Evolutionary conservation across 441 rosid genomes (phyloP), one percentile per base, ranked within the genome.

Genomic region (Isatis lusitanica): DNA sequence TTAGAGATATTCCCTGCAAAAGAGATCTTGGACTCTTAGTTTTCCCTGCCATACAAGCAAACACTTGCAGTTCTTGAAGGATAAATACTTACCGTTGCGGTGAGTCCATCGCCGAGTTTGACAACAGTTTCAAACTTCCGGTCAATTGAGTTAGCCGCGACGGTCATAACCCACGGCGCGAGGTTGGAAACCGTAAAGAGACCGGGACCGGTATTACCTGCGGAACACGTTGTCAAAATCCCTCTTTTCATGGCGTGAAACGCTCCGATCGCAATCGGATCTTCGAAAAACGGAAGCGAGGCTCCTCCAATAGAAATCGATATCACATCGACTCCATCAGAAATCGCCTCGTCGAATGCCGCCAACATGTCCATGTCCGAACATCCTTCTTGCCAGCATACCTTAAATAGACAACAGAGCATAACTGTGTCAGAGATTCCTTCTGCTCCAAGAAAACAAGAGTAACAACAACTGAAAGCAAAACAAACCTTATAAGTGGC

Each of bases 161-260:
- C 91, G 0, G 94, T 87, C 70, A 87, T 13, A 24, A 88, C 78
- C 94, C 94, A 88, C 0, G 94, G 94, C 0, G 94, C 91, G 2
- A 84, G 78, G 36, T 88, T 88, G 10, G 84, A 50, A 12, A 88
- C 79, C 0, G 91, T 72, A 4, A 35, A 74, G 5, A 47, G 50
- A 13, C 5, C 26, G 1, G 91, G 91, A 6, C 90, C 94, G 1
- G 17, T 52, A 35, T 89, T 89, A 11, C 94, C 91, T 0, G 86
- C 90, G 0, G 94, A 83, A 77, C 88, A 83, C 0, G 82, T 56
- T n/a, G 91, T 85, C 65, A 86, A 65, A 31, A 88, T 75, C 18
- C 88, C 85, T 48, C 65, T 81, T 68, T 80, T 87, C 87, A 82
- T 84, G 0, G 94, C 91, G 24, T 85, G 94, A 77, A 89, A 89